Base-by-base conservation (phyloP, 179 eudicot species). In the Beta macrorhiza region DNA sequence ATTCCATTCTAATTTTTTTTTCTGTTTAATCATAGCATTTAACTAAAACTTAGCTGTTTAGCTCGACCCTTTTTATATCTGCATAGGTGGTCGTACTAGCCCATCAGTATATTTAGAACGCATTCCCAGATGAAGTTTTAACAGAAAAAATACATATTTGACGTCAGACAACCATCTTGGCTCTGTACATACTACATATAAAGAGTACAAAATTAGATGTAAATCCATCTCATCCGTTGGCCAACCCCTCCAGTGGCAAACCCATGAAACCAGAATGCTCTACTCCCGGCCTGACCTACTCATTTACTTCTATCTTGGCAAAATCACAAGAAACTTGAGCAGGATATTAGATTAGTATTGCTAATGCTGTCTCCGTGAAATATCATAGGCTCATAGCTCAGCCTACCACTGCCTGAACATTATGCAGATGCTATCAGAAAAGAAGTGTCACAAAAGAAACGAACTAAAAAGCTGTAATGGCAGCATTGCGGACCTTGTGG, bases 401-500 rank as follows among this genome's bases (percentile, higher is more conserved):
- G 42, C 59, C 61, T 53, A 61, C 4, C 61, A 53, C n/a, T 72
- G 61, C 61, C 76, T 73, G 42, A 53, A 49, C 14, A 53, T 15
- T 73, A 53, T 5, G 76, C 61, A 53, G n/a, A 22, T 16, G 53
- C 32, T 73, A 73, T 73, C 19, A 73, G 44, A 14, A 52, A 20
- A n/a, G n/a, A 53, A 53, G 57, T n/a, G 19, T 20, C 37, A 49
- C 22, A 20, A 49, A 12, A 51, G 55, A 53, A 72, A 51, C 17
- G 4, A 72, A 71, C 1, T 49, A 11, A 25, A 53, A 22, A 37
- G 56, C 42, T n/a, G 58, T 7, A 49, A 51, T 12, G 62, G 76
- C 20, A 57, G 51, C 51, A 29, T 76, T 63, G 63, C 74, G 79
- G 72, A 89, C 91, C 86, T 87, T 85, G 82, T 74, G 89, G 57